Conservation (phyloP, 495 filamentous ascomycete genomes). For the Xylaria bambusicola region DNA sequence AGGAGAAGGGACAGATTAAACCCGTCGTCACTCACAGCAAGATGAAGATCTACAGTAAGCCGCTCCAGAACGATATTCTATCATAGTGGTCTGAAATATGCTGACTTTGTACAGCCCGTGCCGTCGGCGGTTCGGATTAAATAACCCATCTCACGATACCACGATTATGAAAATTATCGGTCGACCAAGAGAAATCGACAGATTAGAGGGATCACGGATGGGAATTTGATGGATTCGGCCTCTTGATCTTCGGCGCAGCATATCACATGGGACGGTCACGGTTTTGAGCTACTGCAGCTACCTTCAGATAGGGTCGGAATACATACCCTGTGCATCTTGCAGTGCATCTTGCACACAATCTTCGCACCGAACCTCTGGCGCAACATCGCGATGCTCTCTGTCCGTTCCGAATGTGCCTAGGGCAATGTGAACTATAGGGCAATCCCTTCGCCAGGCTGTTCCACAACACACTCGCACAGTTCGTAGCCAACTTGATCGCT, state of each 20-base stretch:
- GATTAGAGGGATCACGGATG: constrained; percentile 32
- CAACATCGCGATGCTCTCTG: constrained; percentile 26
- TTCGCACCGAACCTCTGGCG: constrained; percentile 21
- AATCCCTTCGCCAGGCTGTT: neutral
- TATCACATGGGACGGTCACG: constrained; percentile 37
- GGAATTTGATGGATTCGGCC: constrained; percentile 33
- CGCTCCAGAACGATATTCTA: neutral
- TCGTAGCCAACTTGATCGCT: constrained; percentile 4
- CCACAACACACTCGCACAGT: neutral
- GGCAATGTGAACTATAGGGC: constrained; percentile 1
- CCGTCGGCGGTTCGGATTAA: constrained; percentile 61
- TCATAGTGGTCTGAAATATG: constrained; percentile 12
- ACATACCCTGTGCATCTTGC: constrained; percentile 31
- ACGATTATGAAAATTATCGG: constrained; percentile 29
- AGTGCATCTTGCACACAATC: too few relatives aligned
- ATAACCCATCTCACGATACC: constrained; percentile 40
- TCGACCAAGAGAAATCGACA: constrained; percentile 29
- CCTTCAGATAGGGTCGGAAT: constrained; percentile 37
- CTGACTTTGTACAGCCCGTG: constrained; percentile 58
- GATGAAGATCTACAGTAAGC: constrained; percentile 98
- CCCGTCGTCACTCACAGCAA: constrained; percentile 95
- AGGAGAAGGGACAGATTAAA: constrained; percentile 98
- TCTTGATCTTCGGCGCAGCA: constrained; percentile 40
- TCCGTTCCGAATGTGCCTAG: constrained; percentile 1
- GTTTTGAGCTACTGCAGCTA: constrained; percentile 35